A percentile compares a stretch with the other conserved stretches of the same genome.
phyloP scores from a whole-genome alignment of 129 eudicot species.

The Flaveria linearis region DNA sequence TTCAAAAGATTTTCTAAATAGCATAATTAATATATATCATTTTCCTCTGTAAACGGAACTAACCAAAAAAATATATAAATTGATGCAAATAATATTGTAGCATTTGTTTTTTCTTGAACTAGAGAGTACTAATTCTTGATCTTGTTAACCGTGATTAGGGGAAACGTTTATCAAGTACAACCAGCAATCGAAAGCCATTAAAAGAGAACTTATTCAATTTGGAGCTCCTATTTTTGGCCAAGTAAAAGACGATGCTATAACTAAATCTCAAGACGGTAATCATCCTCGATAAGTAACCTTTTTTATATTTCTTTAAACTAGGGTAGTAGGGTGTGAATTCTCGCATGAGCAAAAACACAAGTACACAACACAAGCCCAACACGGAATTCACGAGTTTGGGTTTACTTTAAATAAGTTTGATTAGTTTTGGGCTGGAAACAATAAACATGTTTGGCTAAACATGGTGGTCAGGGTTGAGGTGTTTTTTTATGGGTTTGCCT shows the following conservation, averaged over 20 bases:
- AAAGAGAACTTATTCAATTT: conserved; percentile 88
- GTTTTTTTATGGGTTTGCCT: too few relatives aligned
- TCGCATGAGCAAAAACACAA: too few relatives aligned
- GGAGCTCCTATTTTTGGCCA: conserved; percentile 92
- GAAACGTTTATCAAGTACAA: conserved; percentile 86
- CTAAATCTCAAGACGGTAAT: conserved; percentile 59
- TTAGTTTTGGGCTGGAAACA: too few relatives aligned
- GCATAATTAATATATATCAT: background rate
- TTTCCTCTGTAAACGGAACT: background rate
- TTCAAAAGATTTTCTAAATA: conserved; percentile 8
- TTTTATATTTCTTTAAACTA: background rate
- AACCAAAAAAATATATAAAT: background rate
- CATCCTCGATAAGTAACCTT: background rate
- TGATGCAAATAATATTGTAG: background rate
- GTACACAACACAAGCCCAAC: too few relatives aligned
- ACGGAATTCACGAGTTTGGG: too few relatives aligned
- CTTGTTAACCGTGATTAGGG: conserved; percentile 40
- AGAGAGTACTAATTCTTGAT: conserved; percentile 20
- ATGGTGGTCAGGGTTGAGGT: too few relatives aligned
- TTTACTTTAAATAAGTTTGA: too few relatives aligned
- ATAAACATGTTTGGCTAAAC: too few relatives aligned
- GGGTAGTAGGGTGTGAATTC: too few relatives aligned
- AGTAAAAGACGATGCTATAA: conserved; percentile 62
- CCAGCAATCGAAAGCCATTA: conserved; percentile 79
- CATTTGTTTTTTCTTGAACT: background rate